Conservation (phyloP, 129 eudicot species). For the Centaurea solstitialis region DNA sequence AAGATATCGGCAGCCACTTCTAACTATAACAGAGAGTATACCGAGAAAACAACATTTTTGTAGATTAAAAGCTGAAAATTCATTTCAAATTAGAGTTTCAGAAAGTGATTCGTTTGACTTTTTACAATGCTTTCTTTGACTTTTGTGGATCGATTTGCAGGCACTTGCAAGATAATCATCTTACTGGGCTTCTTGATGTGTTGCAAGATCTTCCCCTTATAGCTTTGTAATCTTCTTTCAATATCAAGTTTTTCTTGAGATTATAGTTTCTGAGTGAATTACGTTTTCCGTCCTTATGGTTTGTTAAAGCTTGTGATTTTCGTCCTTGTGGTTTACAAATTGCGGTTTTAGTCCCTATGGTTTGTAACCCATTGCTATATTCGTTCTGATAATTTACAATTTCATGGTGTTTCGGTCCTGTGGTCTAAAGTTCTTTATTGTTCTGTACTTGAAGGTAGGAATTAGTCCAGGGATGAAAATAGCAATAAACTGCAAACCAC, state of each 20-base stretch:
- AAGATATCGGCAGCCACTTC: neutral
- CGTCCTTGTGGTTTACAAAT: too few relatives aligned
- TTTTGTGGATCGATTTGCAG: constrained; percentile 38
- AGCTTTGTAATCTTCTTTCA: constrained; percentile 54
- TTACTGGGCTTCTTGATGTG: constrained; percentile 71
- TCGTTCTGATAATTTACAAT: too few relatives aligned
- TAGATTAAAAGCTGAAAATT: neutral
- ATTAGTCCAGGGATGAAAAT: too few relatives aligned
- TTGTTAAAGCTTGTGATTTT: too few relatives aligned
- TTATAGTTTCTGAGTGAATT: neutral
- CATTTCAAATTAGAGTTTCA: neutral
- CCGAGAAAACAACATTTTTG: neutral
- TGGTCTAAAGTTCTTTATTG: too few relatives aligned
- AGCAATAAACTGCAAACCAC: too few relatives aligned
- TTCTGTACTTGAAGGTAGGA: too few relatives aligned
- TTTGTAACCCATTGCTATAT: too few relatives aligned
- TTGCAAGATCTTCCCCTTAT: constrained; percentile 76
- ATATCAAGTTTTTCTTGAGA: neutral
- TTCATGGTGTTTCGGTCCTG: too few relatives aligned
- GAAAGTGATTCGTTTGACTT: neutral
- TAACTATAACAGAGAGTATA: neutral
- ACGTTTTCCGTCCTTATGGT: too few relatives aligned
- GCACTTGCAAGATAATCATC: constrained; percentile 79
- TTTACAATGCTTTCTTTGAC: too few relatives aligned
- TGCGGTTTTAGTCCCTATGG: too few relatives aligned